These are phyloP conservation scores for Schwanniomyces yamadae DNA, from an alignment of 805 yeast genomes.

Conservation along the genomic window DNA sequence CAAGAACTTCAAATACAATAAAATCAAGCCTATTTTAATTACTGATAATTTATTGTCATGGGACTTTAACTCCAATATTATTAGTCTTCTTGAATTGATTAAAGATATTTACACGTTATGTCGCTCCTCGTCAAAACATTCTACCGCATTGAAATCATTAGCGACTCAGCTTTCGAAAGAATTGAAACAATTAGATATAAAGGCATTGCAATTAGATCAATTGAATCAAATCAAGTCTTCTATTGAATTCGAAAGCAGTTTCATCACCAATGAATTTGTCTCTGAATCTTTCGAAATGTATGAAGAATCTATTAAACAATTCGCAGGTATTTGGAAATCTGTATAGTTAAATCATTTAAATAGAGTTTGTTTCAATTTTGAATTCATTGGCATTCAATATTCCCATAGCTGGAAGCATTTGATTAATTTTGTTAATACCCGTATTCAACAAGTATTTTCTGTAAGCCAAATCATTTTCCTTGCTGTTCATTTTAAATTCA, in stretches of 20 bases:
- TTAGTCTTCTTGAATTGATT: constrained; percentile 14
- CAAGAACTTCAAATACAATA: constrained; percentile 31
- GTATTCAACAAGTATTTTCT: constrained; percentile 36
- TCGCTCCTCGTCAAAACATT: background rate
- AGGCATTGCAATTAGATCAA: constrained; percentile 5
- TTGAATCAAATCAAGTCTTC: constrained; percentile 2
- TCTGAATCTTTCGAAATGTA: constrained; percentile 4
- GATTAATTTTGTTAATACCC: constrained; percentile 29
- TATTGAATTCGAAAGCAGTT: background rate
- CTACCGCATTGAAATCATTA: constrained; percentile 1
- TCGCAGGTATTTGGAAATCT: constrained; percentile 2
- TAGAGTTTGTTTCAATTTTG: background rate
- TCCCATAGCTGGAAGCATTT: constrained; percentile 26
- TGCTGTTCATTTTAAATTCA: constrained; percentile 31
- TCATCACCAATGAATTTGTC: constrained; percentile 1
- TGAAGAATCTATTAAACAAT: constrained; percentile 6
- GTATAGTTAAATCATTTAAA: constrained; percentile 1
- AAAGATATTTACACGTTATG: constrained; percentile 9
- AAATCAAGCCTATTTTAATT: constrained; percentile 17
- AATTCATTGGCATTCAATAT: constrained; percentile 1
- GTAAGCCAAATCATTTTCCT: constrained; percentile 31
- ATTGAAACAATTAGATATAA: constrained; percentile 7
- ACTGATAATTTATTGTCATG: constrained; percentile 14
- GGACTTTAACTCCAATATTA: constrained; percentile 18
- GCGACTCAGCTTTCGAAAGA: constrained; percentile 4